These are phyloP conservation scores for Aspergillus biplanus DNA, from an alignment of 495 filamentous ascomycete genomes.

Conservation along the genomic window DNA sequence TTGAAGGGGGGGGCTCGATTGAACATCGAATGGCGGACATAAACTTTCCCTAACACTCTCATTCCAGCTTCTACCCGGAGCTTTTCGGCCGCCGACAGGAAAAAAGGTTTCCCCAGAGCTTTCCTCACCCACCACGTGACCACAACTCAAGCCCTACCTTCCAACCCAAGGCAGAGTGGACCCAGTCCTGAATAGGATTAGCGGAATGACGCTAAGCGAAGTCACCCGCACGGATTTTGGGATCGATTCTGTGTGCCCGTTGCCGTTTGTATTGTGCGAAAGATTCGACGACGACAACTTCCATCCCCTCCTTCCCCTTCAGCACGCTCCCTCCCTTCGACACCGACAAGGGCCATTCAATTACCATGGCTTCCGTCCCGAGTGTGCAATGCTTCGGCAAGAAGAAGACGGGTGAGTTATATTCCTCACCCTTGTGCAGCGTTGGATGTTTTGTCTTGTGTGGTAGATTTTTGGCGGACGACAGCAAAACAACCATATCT, in stretches of 20 bases:
- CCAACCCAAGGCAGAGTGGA: too few relatives aligned
- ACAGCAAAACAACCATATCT: background rate
- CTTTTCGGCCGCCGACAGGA: slow-evolving; percentile 5
- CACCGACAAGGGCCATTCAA: slow-evolving; percentile 50
- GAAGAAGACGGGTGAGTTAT: slow-evolving; percentile 75
- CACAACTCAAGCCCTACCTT: slow-evolving; percentile 34
- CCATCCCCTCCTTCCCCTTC: slow-evolving; percentile 20
- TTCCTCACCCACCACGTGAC: slow-evolving; percentile 19
- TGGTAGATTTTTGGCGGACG: background rate
- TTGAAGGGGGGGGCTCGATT: too few relatives aligned
- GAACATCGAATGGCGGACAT: background rate
- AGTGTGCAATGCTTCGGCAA: slow-evolving; percentile 96
- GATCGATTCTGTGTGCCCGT: slow-evolving; percentile 13
- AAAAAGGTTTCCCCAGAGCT: too few relatives aligned
- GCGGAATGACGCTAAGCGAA: slow-evolving; percentile 48
- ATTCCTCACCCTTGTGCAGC: slow-evolving; percentile 2
- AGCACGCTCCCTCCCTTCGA: slow-evolving; percentile 51
- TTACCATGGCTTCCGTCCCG: slow-evolving; percentile 77
- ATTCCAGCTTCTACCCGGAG: background rate
- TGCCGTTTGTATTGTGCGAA: background rate
- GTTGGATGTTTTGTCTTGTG: slow-evolving; percentile 11
- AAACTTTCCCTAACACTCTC: background rate
- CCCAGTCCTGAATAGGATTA: slow-evolving; percentile 19
- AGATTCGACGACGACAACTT: slow-evolving; percentile 22
- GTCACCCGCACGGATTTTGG: slow-evolving; percentile 41